phyloP scores from a whole-genome alignment of 495 filamentous ascomycete species.

The Talaromyces wortmannii region DNA sequence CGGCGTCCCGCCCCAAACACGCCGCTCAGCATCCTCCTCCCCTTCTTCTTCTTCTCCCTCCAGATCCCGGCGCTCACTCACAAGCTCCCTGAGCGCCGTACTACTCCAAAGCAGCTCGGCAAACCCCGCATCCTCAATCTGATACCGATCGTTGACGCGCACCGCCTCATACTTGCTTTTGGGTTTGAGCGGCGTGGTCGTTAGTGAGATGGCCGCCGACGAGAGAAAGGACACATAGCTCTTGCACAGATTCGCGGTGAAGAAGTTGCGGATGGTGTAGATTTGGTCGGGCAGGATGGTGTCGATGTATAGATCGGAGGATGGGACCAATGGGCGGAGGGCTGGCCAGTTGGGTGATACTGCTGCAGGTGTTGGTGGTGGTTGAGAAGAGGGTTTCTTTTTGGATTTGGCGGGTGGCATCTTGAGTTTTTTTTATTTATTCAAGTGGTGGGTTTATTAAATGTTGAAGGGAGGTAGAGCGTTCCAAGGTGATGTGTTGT shows the following conservation, averaged over 20 bases:
- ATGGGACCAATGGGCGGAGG: constrained; percentile 65
- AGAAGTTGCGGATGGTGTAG: constrained; percentile 69
- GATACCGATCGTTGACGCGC: constrained; percentile 86
- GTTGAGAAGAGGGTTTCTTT: constrained; percentile 3
- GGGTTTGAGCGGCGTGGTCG: constrained; percentile 76
- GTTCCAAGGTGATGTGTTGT: not conserved
- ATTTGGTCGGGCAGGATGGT: constrained; percentile 62
- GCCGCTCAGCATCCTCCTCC: constrained; percentile 1
- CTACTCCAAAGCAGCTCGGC: constrained; percentile 66
- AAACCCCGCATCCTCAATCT: constrained; percentile 70
- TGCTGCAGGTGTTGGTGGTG: constrained; percentile 7
- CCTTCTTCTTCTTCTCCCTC: constrained; percentile 4
- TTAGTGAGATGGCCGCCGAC: constrained; percentile 53
- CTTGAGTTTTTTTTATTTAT: not conserved
- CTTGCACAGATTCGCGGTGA: constrained; percentile 72
- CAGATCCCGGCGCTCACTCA: constrained; percentile 11
- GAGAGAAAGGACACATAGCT: constrained; percentile 73
- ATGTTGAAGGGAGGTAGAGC: no score
- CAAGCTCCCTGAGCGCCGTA: constrained; percentile 49
- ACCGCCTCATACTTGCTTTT: constrained; percentile 74
- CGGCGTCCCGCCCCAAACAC: constrained; percentile 73
- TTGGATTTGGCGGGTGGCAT: constrained; percentile 10
- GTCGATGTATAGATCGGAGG: constrained; percentile 53
- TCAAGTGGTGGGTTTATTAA: no score
- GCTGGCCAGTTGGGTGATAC: constrained; percentile 64